Evolutionary conservation across 176 grass and related monocot species (phyloP).

Genomic region (Puya raimondii): DNA sequence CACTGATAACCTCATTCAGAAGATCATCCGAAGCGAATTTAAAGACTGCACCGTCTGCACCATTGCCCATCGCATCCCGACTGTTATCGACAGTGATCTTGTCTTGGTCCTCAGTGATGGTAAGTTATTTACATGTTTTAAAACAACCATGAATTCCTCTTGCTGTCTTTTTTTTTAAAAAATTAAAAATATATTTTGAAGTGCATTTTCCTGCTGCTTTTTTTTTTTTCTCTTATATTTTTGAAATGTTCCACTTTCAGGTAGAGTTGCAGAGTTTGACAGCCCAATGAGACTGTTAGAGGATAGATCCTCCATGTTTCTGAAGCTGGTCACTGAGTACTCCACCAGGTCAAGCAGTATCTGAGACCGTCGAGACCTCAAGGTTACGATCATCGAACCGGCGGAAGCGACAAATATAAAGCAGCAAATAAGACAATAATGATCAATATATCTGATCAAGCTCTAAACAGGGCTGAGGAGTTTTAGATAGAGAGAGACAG

Average conservation of each 20-base stretch:
- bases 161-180: background rate
- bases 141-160: constrained; percentile 7
- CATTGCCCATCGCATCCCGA: constrained; percentile 93
- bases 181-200: background rate
- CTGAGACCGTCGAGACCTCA: constrained; percentile 33
- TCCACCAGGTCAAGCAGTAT: constrained; percentile 68
- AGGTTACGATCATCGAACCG: too few species aligned
- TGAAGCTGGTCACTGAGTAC: constrained; percentile 82
- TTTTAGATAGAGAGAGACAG: too few species aligned
- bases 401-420: too few species aligned
- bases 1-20: constrained; percentile 97
- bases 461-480: too few species aligned
- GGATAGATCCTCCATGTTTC: constrained; percentile 87
- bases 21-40: constrained; percentile 96
- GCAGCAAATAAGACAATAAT: too few species aligned
- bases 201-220: background rate
- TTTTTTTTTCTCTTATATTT: background rate
- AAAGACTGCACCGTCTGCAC: constrained; percentile 88
- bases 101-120: constrained; percentile 86
- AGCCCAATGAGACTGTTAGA: constrained; percentile 61
- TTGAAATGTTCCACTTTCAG: constrained; percentile 34
- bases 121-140: constrained; percentile 19
- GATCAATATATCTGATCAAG: too few species aligned
- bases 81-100: constrained; percentile 96
- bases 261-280: constrained; percentile 83